Evolutionary conservation across 148 eudicot genomes (phyloP).

Genomic region (Cornus suecica): DNA sequence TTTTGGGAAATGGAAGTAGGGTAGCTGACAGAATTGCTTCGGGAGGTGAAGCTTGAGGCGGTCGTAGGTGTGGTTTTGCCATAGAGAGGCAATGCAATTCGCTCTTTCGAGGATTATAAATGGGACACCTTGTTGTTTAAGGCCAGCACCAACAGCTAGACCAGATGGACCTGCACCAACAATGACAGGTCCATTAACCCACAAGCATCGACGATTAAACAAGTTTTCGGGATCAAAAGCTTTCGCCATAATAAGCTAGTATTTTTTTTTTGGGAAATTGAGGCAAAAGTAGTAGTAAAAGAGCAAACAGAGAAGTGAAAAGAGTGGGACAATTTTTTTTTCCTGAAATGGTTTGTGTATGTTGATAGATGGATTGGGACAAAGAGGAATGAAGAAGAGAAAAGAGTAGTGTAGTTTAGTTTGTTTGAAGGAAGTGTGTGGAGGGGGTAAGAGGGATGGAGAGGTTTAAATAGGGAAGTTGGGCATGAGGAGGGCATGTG

Average conservation of each 20-base stretch:
- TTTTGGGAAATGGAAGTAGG: constrained; percentile 60
- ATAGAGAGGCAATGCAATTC: constrained; percentile 76
- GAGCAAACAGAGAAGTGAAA: too few relatives aligned
- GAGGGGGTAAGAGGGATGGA: constrained; percentile 45
- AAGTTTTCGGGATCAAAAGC: constrained; percentile 39
- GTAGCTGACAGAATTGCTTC: constrained; percentile 74
- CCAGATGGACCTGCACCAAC: constrained; percentile 86
- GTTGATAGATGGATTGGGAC: constrained; percentile 12
- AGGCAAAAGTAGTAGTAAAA: not conserved
- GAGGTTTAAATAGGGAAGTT: constrained; percentile 54
- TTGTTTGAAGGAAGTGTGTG: constrained; percentile 29
- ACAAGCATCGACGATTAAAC: constrained; percentile 46
- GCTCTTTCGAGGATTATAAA: constrained; percentile 70
- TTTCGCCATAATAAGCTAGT: constrained; percentile 13
- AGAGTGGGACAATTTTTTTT: not conserved
- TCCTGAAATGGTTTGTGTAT: not conserved
- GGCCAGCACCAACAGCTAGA: constrained; percentile 69
- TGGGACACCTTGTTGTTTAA: constrained; percentile 66
- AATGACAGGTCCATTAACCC: constrained; percentile 76
- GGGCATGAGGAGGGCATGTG: constrained; percentile 40
- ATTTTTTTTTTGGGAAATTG: not conserved
- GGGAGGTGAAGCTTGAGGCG: constrained; percentile 81
- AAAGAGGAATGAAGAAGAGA: constrained; percentile 16
- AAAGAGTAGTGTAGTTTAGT: not conserved
- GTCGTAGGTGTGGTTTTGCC: constrained; percentile 73